phyloP scores from a whole-genome alignment of 495 filamentous ascomycete genomes.

The Hyaloscypha hepaticicola region DNA sequence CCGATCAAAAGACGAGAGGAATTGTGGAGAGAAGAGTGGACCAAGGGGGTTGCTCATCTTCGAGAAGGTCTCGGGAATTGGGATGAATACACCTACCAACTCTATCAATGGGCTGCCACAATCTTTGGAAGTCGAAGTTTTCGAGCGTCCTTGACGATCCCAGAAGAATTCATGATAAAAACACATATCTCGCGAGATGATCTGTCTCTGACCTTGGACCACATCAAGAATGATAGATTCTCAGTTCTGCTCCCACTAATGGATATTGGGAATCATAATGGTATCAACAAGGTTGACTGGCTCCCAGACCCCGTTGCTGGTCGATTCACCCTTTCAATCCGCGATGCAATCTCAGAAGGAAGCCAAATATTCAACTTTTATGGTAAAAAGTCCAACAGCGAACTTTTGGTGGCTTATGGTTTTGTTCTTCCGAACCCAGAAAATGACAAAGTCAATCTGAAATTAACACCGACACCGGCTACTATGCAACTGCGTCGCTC shows the following conservation, averaged over 20 bases:
- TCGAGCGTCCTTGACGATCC: constrained; percentile 41
- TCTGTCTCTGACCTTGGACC: constrained; percentile 35
- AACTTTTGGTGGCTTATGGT: constrained; percentile 53
- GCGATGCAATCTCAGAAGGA: constrained; percentile 23
- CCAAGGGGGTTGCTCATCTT: constrained; percentile 13
- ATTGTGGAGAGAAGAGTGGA: constrained; percentile 23
- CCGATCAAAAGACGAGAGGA: constrained; percentile 37
- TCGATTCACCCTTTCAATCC: constrained; percentile 27
- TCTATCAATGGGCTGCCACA: constrained; percentile 56
- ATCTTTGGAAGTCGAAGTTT: constrained; percentile 57
- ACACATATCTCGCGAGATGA: constrained; percentile 10
- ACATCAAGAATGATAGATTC: constrained; percentile 37
- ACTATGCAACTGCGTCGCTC: constrained; percentile 14
- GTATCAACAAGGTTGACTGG: constrained; percentile 44
- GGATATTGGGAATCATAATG: constrained; percentile 53
- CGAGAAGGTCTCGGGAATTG: constrained; percentile 25
- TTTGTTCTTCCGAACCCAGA: constrained; percentile 43
- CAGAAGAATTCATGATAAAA: constrained; percentile 17
- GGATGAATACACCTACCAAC: constrained; percentile 38
- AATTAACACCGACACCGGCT: constrained; percentile 19
- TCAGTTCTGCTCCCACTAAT: constrained; percentile 52
- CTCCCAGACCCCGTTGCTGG: constrained; percentile 25
- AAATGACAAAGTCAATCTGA: constrained; percentile 33
- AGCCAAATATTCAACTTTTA: constrained; percentile 55
- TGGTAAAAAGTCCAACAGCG: constrained; percentile 46